phyloP scores from a whole-genome alignment of 2,329 filamentous ascomycete species.

The Grosmannia penicillata region DNA sequence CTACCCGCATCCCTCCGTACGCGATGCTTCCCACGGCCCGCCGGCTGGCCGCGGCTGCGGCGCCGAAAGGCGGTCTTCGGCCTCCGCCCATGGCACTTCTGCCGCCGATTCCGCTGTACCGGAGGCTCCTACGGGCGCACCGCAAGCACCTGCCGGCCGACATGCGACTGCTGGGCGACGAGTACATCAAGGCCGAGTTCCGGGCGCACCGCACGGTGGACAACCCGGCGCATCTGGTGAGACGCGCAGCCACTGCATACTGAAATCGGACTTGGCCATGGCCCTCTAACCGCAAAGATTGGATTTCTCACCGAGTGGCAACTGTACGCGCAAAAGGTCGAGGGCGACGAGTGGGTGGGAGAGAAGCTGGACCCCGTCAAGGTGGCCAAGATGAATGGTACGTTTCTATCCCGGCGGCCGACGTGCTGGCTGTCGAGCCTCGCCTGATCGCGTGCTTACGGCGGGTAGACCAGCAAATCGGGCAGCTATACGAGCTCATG shows the following conservation, averaged over 20 bases:
- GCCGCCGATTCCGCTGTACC: constrained; percentile 79
- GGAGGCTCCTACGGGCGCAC: constrained; percentile 74
- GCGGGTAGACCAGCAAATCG: constrained; percentile 69
- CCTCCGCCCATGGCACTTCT: constrained; percentile 48
- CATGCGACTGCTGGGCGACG: constrained; percentile 71
- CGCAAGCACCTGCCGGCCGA: constrained; percentile 61
- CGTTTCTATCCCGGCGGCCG: no score
- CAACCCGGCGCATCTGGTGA: constrained; percentile 81
- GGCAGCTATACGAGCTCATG: constrained; percentile 91
- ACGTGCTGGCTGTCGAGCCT: no score
- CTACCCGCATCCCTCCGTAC: no score
- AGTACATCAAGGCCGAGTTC: constrained; percentile 90
- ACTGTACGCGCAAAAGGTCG: constrained; percentile 79
- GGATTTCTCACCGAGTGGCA: constrained; percentile 97
- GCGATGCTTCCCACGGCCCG: not conserved
- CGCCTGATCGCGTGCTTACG: constrained; percentile 2
- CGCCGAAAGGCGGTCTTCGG: not conserved
- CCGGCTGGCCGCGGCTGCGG: not conserved
- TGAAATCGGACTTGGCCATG: not conserved
- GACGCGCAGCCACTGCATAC: constrained; percentile 13
- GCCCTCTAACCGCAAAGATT: no score
- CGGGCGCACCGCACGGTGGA: constrained; percentile 69
- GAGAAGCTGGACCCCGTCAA: constrained; percentile 73
- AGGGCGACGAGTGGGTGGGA: constrained; percentile 73
- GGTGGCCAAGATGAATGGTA: constrained; percentile 88